Percentiles rank a stretch among this genome's conserved stretches.
phyloP scores from a whole-genome alignment of 257 asterid genomes.

The Linaria vulgaris region DNA sequence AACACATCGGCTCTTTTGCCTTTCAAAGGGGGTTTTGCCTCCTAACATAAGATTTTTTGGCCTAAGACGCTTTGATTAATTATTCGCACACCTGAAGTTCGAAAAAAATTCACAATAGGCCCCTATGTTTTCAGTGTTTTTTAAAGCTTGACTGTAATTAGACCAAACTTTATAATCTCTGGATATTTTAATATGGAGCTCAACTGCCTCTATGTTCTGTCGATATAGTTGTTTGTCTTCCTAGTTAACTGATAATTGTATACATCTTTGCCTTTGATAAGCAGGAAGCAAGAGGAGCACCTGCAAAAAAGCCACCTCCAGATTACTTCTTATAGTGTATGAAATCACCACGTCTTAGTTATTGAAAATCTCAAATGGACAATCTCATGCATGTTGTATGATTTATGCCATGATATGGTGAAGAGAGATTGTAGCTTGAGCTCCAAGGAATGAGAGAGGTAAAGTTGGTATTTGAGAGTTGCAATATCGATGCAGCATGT shows the following conservation, averaged over 20 bases:
- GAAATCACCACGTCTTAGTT: slow-evolving; percentile 11
- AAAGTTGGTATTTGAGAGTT: background rate
- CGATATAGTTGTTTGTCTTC: background rate
- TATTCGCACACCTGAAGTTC: no score
- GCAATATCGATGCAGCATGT: background rate
- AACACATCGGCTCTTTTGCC: no score
- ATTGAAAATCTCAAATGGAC: slow-evolving; percentile 2
- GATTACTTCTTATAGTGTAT: slow-evolving; percentile 78
- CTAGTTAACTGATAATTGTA: background rate
- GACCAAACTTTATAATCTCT: background rate
- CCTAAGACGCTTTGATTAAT: no score
- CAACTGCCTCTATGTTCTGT: background rate
- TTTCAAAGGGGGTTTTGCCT: no score
- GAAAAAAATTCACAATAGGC: no score
- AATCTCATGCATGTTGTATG: slow-evolving; percentile 19
- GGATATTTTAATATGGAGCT: no score
- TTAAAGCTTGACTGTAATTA: background rate
- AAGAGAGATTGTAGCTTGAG: slow-evolving; percentile 21
- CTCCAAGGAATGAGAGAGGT: slow-evolving; percentile 12
- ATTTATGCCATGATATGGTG: slow-evolving; percentile 14
- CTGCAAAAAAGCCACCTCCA: slow-evolving; percentile 79
- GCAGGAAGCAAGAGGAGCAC: slow-evolving; percentile 94
- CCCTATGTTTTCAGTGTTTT: no score
- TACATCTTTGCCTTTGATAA: slow-evolving; percentile 25
- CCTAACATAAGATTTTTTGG: no score